phyloP scores from a whole-genome alignment of 805 yeast species.

The Candida xiaguanensis region DNA sequence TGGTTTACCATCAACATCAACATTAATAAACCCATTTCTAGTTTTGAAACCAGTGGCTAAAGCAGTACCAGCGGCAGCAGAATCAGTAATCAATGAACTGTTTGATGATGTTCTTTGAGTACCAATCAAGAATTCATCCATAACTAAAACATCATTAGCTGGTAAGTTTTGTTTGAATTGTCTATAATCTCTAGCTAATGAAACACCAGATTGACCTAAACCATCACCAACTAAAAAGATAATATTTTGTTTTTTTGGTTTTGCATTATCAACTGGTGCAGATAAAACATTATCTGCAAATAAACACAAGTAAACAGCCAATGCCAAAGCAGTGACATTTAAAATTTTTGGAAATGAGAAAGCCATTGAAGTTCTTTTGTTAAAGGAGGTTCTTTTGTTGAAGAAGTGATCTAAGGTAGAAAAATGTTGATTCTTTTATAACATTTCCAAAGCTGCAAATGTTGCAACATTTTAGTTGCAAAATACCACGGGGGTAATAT shows the following conservation, averaged over 20 bases:
- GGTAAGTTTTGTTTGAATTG: constrained; percentile 56
- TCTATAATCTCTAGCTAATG: constrained; percentile 69
- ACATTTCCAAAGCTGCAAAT: neutral
- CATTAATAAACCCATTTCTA: constrained; percentile 87
- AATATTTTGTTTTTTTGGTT: constrained; percentile 57
- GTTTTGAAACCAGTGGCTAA: constrained; percentile 79
- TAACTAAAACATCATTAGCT: constrained; percentile 50
- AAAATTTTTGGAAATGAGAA: constrained; percentile 8
- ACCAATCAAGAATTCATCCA: constrained; percentile 75
- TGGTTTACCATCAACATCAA: constrained; percentile 60
- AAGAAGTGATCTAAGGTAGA: too few species aligned
- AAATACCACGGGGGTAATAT: neutral
- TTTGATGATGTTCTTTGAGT: constrained; percentile 82
- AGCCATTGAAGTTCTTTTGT: too few species aligned
- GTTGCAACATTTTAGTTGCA: neutral
- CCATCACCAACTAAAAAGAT: constrained; percentile 91
- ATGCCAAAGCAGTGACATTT: constrained; percentile 6
- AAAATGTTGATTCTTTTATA: neutral
- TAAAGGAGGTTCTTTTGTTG: too few species aligned
- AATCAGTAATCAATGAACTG: constrained; percentile 76
- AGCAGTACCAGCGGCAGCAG: constrained; percentile 97
- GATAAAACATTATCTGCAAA: constrained; percentile 4
- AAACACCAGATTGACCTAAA: constrained; percentile 86
- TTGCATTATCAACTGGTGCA: constrained; percentile 9
- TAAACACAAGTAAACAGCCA: constrained; percentile 7